Evolutionary conservation across 176 grass and related monocot species (phyloP).

Genomic region (Typha latifolia): DNA sequence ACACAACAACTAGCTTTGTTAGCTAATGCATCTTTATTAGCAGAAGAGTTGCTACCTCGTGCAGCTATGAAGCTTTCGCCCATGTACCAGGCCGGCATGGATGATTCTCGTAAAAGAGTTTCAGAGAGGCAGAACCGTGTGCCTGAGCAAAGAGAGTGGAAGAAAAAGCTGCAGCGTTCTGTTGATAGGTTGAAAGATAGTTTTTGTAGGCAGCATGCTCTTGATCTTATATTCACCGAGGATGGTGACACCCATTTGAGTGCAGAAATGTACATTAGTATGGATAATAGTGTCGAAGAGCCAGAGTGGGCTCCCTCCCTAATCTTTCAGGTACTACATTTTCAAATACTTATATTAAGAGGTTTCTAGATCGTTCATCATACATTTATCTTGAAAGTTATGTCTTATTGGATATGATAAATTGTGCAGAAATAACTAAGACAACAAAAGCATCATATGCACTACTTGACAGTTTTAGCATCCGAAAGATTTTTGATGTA

Average conservation of each 20-base stretch:
- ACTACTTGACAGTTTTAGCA: too few relatives aligned
- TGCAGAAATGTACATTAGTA: slow-evolving; percentile 81
- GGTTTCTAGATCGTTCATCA: too few relatives aligned
- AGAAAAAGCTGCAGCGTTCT: slow-evolving; percentile 69
- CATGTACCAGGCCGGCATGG: slow-evolving; percentile 38
- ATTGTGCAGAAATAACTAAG: too few relatives aligned
- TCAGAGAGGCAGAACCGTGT: slow-evolving; percentile 54
- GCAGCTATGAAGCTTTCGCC: slow-evolving; percentile 72
- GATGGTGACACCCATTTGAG: slow-evolving; percentile 75
- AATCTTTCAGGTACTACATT: slow-evolving; percentile 67
- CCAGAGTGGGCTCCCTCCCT: slow-evolving; percentile 74
- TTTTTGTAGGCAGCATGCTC: slow-evolving; percentile 90
- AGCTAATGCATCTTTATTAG: slow-evolving; percentile 88
- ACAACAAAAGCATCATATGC: too few relatives aligned
- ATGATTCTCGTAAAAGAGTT: slow-evolving; percentile 55
- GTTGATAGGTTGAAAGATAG: slow-evolving; percentile 76
- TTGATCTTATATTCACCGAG: slow-evolving; percentile 96
- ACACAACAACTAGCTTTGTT: slow-evolving; percentile 74
- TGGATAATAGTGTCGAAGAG: slow-evolving; percentile 64
- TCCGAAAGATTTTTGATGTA: too few relatives aligned
- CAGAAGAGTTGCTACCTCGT: slow-evolving; percentile 87
- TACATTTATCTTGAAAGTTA: too few relatives aligned
- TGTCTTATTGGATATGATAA: too few relatives aligned
- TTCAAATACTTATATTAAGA: background rate
- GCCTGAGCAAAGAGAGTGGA: slow-evolving; percentile 93